Evolutionary conservation across 2,329 filamentous ascomycete species (phyloP).

Genomic region (Penicillium crustosum): DNA sequence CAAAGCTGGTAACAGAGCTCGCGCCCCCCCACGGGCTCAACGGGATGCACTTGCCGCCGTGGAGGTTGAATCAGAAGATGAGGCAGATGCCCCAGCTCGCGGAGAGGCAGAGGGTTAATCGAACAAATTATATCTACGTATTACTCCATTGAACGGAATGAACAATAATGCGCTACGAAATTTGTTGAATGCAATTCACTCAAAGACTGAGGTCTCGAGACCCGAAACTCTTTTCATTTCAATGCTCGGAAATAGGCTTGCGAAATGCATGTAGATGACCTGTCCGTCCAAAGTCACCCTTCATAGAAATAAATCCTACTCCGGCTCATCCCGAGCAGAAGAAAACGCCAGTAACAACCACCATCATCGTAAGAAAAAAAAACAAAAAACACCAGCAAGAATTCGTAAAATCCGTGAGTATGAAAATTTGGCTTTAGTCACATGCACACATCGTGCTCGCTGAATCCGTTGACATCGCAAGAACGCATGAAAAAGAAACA

Average conservation of each 20-base stretch:
- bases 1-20: constrained; percentile 10
- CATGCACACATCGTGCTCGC: constrained; percentile 1
- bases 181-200: not conserved
- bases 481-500: constrained; percentile 2
- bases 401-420: constrained; percentile 11
- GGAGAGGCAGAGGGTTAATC: constrained; percentile 23
- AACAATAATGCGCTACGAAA: not conserved
- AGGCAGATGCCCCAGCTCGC: constrained; percentile 19
- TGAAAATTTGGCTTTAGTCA: not conserved
- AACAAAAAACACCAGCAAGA: constrained; percentile 2
- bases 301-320: constrained; percentile 1
- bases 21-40: constrained; percentile 22
- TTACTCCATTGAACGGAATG: not conserved
- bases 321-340: not conserved
- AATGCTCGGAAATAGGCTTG: not conserved
- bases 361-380: not conserved
- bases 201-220: not conserved
- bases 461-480: constrained; percentile 2
- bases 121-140: not conserved
- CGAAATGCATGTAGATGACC: constrained; percentile 4
- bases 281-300: not conserved
- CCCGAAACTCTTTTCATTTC: constrained; percentile 1
- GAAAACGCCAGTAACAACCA: not conserved
- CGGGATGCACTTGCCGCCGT: constrained; percentile 35
- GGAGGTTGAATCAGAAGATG: constrained; percentile 34